These are phyloP conservation scores for Crithidia acanthocephali DNA, from an alignment of 208 protist genomes.

Conservation along the genomic window DNA sequence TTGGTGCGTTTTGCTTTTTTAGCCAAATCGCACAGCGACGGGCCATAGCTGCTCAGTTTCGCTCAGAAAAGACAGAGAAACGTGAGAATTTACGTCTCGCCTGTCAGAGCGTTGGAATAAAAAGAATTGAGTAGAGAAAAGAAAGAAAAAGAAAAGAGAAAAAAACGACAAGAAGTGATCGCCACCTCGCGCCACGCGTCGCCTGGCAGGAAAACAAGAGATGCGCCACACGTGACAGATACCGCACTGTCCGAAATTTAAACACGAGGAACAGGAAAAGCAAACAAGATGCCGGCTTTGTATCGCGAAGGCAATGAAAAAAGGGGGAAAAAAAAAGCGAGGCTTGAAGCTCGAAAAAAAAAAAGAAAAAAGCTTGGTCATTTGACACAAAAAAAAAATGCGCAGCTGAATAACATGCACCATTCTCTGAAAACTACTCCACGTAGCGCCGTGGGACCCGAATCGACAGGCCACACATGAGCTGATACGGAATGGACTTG, in stretches of 20 bases:
- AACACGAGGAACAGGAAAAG: not conserved
- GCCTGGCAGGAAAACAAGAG: not conserved
- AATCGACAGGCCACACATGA: constrained; percentile 50
- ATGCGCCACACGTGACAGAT: not conserved
- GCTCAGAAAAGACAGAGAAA: not conserved
- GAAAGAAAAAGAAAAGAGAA: constrained; percentile 7
- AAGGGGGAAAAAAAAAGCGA: not conserved
- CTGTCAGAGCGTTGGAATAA: constrained; percentile 1
- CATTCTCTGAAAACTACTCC: constrained; percentile 14
- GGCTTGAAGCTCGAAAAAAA: not conserved
- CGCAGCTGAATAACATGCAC: no score
- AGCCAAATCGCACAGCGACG: not conserved
- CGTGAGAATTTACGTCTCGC: not conserved
- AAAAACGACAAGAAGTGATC: constrained; percentile 1
- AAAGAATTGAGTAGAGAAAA: not conserved
- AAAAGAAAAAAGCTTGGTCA: constrained; percentile 4
- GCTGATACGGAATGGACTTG: constrained; percentile 55
- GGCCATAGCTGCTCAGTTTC: constrained; percentile 1
- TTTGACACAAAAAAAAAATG: no score
- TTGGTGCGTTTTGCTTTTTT: not conserved
- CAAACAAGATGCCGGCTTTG: no score
- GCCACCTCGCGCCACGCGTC: not conserved
- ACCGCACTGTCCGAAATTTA: not conserved
- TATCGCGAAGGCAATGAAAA: not conserved
- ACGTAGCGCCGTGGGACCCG: constrained; percentile 50